Evolutionary conservation across 2,329 filamentous ascomycete species (phyloP), one percentile per base, ranked within the genome.

Genomic region (Cylindrodendrum hubeiense): DNA sequence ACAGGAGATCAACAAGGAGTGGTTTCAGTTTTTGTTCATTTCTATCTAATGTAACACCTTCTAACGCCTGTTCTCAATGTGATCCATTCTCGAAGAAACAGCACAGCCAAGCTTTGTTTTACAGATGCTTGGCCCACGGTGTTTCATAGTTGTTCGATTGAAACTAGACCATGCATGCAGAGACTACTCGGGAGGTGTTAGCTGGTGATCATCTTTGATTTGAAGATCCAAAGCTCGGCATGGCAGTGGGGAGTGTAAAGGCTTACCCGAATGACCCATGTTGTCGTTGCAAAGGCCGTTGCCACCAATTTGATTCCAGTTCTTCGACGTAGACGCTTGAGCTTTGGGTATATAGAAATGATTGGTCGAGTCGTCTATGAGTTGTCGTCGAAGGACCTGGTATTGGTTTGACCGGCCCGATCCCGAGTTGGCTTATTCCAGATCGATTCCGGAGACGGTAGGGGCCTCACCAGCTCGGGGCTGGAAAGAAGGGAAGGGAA

Each of bases 371-470:
- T 34, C 12, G 46, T 50, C 46, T 33, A 21, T 34, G 19, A 19
- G n/a, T 34, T n/a, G 26, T 44, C 13, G 52, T 57, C 22, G 53
- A 50, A 12, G 21, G 39, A 30, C 46, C 41, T 30, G 37, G 22
- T 22, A 22, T 37, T 57, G 37, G 15, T 21, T 21, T 19, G 53
- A 34, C 37, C n/a, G 60, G 22, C 39, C 28, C 30, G 15, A 12
- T 44, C 47, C 6, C n/a, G 3, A 22, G 41, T 12, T 41, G 24
- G 15, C n/a, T 50, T 33, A 63, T 58, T 63, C 60, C 22, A 63
- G 47, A 21, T 63, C 60, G 47, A 47, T 58, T 26, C 53, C 51
- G 7, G 54, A 57, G 30, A 63, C 60, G 30, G 60, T 53, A 5
- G 53, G 54, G 33, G 37, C 22, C 47, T 53, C 53, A 19, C 33